Percentiles rank a stretch among this genome's conserved stretches.
phyloP scores from a whole-genome alignment of 2,329 filamentous ascomycete species.

The Niveomyces coronatus region DNA sequence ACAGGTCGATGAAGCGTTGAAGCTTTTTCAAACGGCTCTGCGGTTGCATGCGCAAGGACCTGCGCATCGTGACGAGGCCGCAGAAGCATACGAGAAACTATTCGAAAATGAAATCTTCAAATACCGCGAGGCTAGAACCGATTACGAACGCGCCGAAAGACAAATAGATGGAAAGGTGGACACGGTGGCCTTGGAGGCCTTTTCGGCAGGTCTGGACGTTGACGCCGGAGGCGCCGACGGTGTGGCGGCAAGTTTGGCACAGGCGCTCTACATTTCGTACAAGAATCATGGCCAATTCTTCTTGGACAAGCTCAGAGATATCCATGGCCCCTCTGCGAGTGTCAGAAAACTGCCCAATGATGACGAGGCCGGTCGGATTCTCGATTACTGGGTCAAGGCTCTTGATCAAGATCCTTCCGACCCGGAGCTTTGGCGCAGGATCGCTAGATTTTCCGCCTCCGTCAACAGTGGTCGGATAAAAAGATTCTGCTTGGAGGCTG shows the following conservation, averaged over 20 bases:
- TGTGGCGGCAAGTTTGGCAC: constrained; percentile 69
- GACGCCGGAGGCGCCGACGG: constrained; percentile 57
- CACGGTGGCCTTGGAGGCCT: constrained; percentile 31
- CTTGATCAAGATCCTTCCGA: constrained; percentile 57
- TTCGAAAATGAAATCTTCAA: constrained; percentile 91
- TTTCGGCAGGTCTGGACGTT: constrained; percentile 41
- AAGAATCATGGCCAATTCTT: constrained; percentile 93
- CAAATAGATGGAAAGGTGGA: constrained; percentile 39
- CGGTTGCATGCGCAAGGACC: constrained; percentile 87
- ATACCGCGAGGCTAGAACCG: constrained; percentile 77
- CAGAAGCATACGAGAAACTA: constrained; percentile 70
- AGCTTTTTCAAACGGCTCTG: constrained; percentile 83
- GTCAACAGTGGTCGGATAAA: constrained; percentile 46
- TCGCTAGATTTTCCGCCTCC: constrained; percentile 47
- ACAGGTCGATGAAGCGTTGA: constrained; percentile 86
- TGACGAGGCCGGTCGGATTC: constrained; percentile 32
- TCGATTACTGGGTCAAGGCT: constrained; percentile 48
- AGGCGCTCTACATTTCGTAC: constrained; percentile 85
- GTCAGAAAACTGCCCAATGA: constrained; percentile 31
- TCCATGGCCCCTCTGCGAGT: constrained; percentile 29
- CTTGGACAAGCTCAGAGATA: constrained; percentile 49
- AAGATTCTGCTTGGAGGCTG: constrained; percentile 54
- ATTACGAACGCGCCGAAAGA: constrained; percentile 63
- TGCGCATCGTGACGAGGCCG: constrained; percentile 62
- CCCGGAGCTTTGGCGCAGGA: constrained; percentile 53